These are phyloP conservation scores for Dalbergia oliveri DNA, from an alignment of 306 rosid genomes.

Conservation along the genomic window DNA sequence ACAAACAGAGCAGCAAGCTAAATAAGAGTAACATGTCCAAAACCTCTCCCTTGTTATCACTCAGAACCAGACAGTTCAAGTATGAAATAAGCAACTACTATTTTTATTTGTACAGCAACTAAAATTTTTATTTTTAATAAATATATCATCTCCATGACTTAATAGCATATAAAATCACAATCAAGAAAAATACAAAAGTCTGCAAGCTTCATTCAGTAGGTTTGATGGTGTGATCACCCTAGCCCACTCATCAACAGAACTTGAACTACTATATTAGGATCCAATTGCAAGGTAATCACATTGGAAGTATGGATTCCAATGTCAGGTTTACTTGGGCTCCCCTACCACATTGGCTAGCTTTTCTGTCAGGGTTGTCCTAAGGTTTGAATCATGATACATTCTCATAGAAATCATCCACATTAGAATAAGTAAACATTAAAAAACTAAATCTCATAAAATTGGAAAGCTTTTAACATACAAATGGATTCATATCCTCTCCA, in stretches of 20 bases:
- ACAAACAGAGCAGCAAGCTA: slow-evolving; percentile 27
- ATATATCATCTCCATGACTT: neutral
- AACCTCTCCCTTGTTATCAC: slow-evolving; percentile 19
- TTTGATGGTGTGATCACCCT: slow-evolving; percentile 16
- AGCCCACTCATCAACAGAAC: slow-evolving; percentile 18
- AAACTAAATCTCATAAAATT: slow-evolving; percentile 8
- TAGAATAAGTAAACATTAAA: neutral
- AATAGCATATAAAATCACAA: slow-evolving; percentile 29
- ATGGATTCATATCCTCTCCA: slow-evolving; percentile 23
- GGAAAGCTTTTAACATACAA: neutral
- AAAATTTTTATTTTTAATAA: neutral
- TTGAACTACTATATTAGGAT: neutral
- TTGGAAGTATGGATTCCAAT: no score
- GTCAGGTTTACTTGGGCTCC: no score
- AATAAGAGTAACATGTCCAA: slow-evolving; percentile 20
- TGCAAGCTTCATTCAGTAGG: slow-evolving; percentile 5
- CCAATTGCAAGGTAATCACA: neutral
- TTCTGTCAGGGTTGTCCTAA: neutral
- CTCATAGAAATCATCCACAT: slow-evolving; percentile 1
- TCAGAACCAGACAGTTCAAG: slow-evolving; percentile 15
- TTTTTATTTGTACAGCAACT: neutral
- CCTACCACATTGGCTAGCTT: neutral
- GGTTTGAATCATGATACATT: neutral
- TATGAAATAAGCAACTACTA: neutral
- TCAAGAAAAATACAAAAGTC: slow-evolving; percentile 5